These are phyloP conservation scores for Tothia fuscella DNA, from an alignment of 2,329 filamentous ascomycete genomes.

Conservation along the genomic window DNA sequence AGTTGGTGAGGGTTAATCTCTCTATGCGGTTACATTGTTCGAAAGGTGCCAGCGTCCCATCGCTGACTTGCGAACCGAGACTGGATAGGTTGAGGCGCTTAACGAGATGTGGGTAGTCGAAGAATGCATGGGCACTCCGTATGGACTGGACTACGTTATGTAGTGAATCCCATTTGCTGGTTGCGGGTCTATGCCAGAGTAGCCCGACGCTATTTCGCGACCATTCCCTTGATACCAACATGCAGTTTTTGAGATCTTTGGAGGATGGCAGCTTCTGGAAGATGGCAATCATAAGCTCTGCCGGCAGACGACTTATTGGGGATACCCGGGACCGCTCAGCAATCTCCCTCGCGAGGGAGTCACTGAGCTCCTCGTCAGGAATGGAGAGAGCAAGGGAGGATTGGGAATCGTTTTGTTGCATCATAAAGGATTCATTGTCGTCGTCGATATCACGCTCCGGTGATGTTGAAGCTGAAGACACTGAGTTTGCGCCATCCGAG, in stretches of 20 bases:
- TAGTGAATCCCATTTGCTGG: conserved; percentile 75
- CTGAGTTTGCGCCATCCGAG: conserved; percentile 31
- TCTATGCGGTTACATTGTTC: conserved; percentile 81
- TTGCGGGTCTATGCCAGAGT: conserved; percentile 88
- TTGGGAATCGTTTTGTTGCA: conserved; percentile 74
- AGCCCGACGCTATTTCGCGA: conserved; percentile 83
- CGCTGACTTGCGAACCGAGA: conserved; percentile 64
- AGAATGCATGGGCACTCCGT: conserved; percentile 60
- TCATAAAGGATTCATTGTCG: conserved; percentile 87
- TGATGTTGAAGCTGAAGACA: conserved; percentile 59
- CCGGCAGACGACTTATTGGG: conserved; percentile 77
- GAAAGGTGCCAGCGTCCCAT: conserved; percentile 77
- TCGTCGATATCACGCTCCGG: conserved; percentile 60
- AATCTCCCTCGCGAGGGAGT: conserved; percentile 41
- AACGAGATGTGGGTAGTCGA: conserved; percentile 80
- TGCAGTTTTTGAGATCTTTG: conserved; percentile 69
- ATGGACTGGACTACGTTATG: conserved; percentile 71
- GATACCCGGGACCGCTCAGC: conserved; percentile 56
- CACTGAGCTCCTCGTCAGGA: conserved; percentile 64
- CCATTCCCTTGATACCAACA: conserved; percentile 93
- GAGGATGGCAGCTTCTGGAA: conserved; percentile 73
- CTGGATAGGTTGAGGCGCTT: conserved; percentile 82
- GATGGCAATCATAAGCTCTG: conserved; percentile 87
- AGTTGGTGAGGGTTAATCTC: conserved; percentile 84
- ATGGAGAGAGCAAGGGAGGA: conserved; percentile 78